phyloP scores from a whole-genome alignment of 495 filamentous ascomycete species.

The Letharia lupina region DNA sequence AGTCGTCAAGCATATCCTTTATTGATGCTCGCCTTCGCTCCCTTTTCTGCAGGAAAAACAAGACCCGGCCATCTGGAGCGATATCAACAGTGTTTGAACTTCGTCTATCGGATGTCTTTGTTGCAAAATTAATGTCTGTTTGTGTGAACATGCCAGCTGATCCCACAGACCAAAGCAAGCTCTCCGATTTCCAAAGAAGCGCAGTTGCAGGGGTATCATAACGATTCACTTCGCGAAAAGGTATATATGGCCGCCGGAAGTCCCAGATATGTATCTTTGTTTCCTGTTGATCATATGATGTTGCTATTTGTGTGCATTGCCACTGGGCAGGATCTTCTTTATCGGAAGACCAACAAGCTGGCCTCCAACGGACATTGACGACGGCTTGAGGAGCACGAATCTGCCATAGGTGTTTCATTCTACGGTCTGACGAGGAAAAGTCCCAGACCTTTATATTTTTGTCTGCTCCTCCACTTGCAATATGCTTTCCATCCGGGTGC shows the following conservation, averaged over 20 bases:
- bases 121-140: conserved; percentile 75
- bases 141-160: conserved; percentile 78
- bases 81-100: conserved; percentile 17
- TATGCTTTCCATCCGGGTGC: conserved; percentile 90
- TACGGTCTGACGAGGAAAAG: conserved; percentile 64
- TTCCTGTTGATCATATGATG: conserved; percentile 58
- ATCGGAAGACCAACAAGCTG: conserved; percentile 63
- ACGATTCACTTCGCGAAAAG: conserved; percentile 73
- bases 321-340: conserved; percentile 53
- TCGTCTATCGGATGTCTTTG: conserved; percentile 50
- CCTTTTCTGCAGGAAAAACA: conserved; percentile 25
- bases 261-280: conserved; percentile 84
- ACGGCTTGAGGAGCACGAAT: conserved; percentile 61
- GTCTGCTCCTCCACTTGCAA: conserved; percentile 77
- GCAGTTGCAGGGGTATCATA: conserved; percentile 65
- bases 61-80: conserved; percentile 18
- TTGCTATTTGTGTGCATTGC: conserved; percentile 61
- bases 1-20: conserved; percentile 14
- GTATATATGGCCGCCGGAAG: conserved; percentile 75
- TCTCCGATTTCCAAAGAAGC: conserved; percentile 82
- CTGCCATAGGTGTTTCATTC: conserved; percentile 62
- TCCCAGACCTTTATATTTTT: conserved; percentile 90
- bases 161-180: conserved; percentile 86
- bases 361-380: conserved; percentile 75
- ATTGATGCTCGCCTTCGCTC: conserved; percentile 12